phyloP scores from a whole-genome alignment of 2,329 filamentous ascomycete genomes.

The Microsporum canis region DNA sequence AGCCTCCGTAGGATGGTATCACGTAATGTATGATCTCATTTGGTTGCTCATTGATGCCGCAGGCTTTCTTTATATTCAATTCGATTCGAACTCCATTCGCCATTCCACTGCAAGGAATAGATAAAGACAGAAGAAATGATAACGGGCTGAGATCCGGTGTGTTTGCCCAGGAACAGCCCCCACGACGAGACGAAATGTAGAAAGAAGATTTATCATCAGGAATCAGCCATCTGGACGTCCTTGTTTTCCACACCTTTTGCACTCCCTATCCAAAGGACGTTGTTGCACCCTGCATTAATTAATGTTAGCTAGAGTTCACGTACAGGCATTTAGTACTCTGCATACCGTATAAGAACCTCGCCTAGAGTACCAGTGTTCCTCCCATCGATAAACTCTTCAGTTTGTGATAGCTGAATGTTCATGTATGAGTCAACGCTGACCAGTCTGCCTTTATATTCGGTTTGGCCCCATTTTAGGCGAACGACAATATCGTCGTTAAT shows the following conservation, averaged over 20 bases:
- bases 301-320: background rate
- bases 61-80: background rate
- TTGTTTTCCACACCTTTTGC: slow-evolving; percentile 42
- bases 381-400: slow-evolving; percentile 84
- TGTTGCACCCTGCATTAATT: slow-evolving; percentile 64
- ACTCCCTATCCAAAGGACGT: slow-evolving; percentile 81
- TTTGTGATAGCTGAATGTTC: slow-evolving; percentile 88
- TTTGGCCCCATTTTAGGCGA: slow-evolving; percentile 94
- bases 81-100: slow-evolving; percentile 7
- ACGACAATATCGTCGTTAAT: slow-evolving; percentile 86
- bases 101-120: slow-evolving; percentile 2
- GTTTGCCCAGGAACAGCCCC: background rate
- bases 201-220: background rate
- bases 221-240: slow-evolving; percentile 26
- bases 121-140: background rate
- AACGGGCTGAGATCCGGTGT: background rate
- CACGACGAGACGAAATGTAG: background rate
- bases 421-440: slow-evolving; percentile 96
- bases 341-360: slow-evolving; percentile 78
- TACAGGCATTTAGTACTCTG: slow-evolving; percentile 15
- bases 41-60: background rate
- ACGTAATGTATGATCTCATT: background rate
- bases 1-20: background rate
- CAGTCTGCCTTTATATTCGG: slow-evolving; percentile 88
- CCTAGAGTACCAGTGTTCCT: slow-evolving; percentile 76